These are phyloP conservation scores for Adansonia digitata DNA, from an alignment of 345 rosid genomes.

Conservation along the genomic window DNA sequence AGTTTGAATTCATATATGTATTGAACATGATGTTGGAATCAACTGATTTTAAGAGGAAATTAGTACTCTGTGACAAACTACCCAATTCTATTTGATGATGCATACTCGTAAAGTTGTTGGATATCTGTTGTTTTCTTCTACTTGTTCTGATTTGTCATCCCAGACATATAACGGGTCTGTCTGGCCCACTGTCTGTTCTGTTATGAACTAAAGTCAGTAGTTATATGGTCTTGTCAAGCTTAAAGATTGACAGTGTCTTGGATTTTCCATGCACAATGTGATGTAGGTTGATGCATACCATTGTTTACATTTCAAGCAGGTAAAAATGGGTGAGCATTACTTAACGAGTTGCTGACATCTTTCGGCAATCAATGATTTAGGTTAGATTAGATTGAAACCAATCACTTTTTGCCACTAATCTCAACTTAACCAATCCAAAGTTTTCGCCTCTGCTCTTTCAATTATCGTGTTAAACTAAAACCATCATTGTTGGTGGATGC, in stretches of 20 bases:
- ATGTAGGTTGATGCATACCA: neutral
- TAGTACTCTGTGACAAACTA: neutral
- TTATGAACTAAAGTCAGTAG: conserved; percentile 1
- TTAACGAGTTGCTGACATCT: neutral
- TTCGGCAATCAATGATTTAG: too few relatives aligned
- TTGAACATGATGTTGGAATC: neutral
- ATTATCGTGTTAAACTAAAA: neutral
- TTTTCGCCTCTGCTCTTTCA: neutral
- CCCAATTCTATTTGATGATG: neutral
- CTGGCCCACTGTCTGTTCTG: neutral
- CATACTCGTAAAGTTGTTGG: neutral
- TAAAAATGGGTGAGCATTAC: neutral
- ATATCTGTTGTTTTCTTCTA: neutral
- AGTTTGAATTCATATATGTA: neutral
- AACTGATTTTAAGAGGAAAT: neutral
- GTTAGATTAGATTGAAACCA: too few relatives aligned
- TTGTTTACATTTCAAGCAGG: neutral
- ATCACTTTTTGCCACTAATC: too few relatives aligned
- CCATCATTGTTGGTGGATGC: neutral
- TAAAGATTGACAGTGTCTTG: neutral
- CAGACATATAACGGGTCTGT: neutral
- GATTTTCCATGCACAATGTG: neutral
- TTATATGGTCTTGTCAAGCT: neutral
- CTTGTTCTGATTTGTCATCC: neutral
- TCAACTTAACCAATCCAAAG: too few relatives aligned